phyloP scores from a whole-genome alignment of 176 grass and related monocot genomes.

The Secale cereale region DNA sequence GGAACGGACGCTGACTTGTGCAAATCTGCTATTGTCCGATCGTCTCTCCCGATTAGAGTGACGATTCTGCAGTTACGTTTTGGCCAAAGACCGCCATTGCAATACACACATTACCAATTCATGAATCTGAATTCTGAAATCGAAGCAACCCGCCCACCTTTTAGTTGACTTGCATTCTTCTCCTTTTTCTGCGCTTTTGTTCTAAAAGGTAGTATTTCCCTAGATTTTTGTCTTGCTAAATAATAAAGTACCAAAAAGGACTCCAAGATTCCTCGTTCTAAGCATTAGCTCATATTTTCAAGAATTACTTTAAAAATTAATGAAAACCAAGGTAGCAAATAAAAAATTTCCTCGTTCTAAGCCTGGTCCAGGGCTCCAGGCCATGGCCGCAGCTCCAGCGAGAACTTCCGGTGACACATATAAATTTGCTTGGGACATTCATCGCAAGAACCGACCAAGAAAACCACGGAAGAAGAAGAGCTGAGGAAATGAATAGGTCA shows the following conservation, averaged over 20 bases:
- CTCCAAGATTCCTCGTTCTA: not conserved
- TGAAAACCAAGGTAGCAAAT: not conserved
- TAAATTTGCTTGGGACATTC: not conserved
- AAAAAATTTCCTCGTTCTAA: not conserved
- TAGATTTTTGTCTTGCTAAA: not conserved
- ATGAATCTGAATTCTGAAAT: slow-evolving; percentile 25
- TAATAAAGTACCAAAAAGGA: not conserved
- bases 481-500: not conserved
- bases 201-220: not conserved
- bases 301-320: not conserved
- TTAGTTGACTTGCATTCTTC: not conserved
- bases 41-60: not conserved
- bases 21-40: not conserved
- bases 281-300: not conserved
- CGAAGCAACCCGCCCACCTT: not conserved
- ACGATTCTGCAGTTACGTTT: not conserved
- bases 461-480: not conserved
- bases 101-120: not conserved
- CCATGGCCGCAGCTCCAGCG: not conserved
- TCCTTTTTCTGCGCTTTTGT: not conserved
- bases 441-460: not conserved
- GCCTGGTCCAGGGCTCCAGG: not conserved
- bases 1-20: not conserved
- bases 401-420: not conserved
- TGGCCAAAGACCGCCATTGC: not conserved